Conservation (phyloP, 106 monocot species). For the Apostasia ramifera region DNA sequence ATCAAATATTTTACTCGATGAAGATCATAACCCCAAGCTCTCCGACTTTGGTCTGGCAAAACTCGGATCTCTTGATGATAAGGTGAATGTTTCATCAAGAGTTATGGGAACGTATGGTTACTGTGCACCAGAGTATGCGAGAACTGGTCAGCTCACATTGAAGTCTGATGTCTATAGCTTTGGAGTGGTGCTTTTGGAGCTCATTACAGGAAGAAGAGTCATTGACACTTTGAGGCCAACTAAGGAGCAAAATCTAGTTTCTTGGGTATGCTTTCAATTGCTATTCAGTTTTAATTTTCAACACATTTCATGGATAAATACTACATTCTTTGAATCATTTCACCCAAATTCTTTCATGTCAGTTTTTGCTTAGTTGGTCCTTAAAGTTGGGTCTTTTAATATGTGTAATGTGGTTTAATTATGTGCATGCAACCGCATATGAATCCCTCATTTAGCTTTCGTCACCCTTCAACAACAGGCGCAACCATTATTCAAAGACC, state of each 20-base stretch:
- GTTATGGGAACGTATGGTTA: conserved; percentile 9
- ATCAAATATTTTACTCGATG: conserved; percentile 5
- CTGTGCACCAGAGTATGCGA: conserved; percentile 5
- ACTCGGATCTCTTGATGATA: neutral
- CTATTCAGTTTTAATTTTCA: too few species aligned
- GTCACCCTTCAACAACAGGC: conserved; percentile 26
- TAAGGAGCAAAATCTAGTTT: conserved; percentile 5
- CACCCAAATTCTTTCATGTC: neutral
- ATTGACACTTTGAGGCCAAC: conserved; percentile 1
- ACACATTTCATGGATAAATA: too few species aligned
- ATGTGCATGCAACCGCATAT: neutral
- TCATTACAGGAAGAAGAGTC: conserved; percentile 9
- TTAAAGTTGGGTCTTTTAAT: neutral
- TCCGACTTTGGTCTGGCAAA: conserved; percentile 7
- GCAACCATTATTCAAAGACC: conserved; percentile 62
- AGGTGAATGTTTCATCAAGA: conserved; percentile 4
- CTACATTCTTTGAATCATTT: neutral
- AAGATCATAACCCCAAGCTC: conserved; percentile 3
- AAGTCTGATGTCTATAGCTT: conserved; percentile 9
- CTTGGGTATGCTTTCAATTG: neutral
- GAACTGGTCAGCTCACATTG: conserved; percentile 1
- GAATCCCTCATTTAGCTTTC: neutral
- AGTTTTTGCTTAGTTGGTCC: too few species aligned
- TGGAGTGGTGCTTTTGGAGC: conserved; percentile 10
- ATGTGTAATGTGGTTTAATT: neutral